Evolutionary conservation across 257 asterid genomes (phyloP).

Genomic region (Thymus mandschuricus): DNA sequence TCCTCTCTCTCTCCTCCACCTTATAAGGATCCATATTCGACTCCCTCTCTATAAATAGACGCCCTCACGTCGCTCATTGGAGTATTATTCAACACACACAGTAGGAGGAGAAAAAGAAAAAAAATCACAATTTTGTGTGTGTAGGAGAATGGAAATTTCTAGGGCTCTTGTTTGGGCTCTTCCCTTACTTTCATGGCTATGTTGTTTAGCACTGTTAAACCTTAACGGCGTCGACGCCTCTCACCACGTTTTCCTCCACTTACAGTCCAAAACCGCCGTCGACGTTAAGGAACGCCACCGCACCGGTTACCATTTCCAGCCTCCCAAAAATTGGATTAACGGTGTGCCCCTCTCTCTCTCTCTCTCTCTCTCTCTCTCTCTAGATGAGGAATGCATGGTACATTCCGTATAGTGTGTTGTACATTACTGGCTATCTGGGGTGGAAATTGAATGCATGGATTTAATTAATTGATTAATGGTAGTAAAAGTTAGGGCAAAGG

Average conservation of each 20-base stretch:
- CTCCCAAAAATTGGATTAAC: conserved; percentile 62
- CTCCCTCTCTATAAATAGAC: conserved; percentile 27
- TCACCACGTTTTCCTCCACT: conserved; percentile 37
- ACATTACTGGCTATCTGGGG: not conserved
- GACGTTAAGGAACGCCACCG: conserved; percentile 40
- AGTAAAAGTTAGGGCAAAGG: not conserved
- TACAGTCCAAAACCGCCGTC: conserved; percentile 28
- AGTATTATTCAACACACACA: not conserved
- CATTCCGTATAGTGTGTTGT: no score
- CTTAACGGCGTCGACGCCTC: conserved; percentile 46
- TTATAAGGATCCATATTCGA: not conserved
- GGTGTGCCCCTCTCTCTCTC: conserved; percentile 32
- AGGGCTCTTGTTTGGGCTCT: conserved; percentile 14
- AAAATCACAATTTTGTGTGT: no score
- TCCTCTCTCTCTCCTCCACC: not conserved
- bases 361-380: no score
- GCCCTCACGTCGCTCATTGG: no score
- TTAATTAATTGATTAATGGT: not conserved
- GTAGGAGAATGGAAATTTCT: not conserved
- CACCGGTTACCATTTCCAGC: conserved; percentile 70
- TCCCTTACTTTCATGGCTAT: conserved; percentile 16
- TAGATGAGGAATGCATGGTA: not conserved
- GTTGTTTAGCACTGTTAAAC: conserved; percentile 30
- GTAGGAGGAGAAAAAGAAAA: no score
- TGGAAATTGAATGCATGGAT: conserved; percentile 15